phyloP scores from a whole-genome alignment of 2,329 filamentous ascomycete genomes.

The Monascus ruber region DNA sequence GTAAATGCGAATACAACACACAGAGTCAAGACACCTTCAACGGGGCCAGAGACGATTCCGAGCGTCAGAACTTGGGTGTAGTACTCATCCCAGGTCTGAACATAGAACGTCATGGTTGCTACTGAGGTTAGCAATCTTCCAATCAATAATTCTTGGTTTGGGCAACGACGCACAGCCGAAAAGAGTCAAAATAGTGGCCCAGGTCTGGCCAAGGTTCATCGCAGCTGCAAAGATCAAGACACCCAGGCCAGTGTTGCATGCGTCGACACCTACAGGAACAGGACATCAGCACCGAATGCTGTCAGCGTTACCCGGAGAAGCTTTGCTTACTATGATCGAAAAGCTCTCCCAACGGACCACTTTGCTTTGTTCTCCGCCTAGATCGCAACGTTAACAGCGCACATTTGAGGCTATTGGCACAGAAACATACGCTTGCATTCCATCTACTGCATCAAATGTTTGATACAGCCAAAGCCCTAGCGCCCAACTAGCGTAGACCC shows the following conservation, averaged over 20 bases:
- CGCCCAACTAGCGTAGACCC: conserved; percentile 93
- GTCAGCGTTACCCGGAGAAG: background rate
- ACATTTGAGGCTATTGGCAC: background rate
- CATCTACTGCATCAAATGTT: conserved; percentile 96
- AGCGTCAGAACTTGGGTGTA: conserved; percentile 93
- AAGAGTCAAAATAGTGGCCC: conserved; percentile 72
- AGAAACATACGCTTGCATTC: conserved; percentile 67
- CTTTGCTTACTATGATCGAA: conserved; percentile 70
- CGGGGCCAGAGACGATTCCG: conserved; percentile 83
- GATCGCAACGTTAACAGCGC: background rate
- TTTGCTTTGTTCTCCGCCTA: conserved; percentile 78
- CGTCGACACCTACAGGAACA: conserved; percentile 57
- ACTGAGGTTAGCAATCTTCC: conserved; percentile 3
- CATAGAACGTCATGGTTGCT: conserved; percentile 91
- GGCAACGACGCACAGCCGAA: conserved; percentile 57
- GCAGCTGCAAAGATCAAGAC: conserved; percentile 82
- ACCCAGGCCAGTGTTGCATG: conserved; percentile 89
- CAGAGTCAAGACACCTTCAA: conserved; percentile 83
- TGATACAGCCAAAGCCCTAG: conserved; percentile 88
- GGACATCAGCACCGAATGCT: background rate
- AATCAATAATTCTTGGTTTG: background rate
- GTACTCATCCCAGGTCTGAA: conserved; percentile 99
- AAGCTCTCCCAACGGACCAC: conserved; percentile 84
- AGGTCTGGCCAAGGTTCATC: conserved; percentile 87
- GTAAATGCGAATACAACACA: conserved; percentile 73